Evolutionary conservation across 805 yeast genomes (phyloP).

Genomic region (Candida bentonensis): DNA sequence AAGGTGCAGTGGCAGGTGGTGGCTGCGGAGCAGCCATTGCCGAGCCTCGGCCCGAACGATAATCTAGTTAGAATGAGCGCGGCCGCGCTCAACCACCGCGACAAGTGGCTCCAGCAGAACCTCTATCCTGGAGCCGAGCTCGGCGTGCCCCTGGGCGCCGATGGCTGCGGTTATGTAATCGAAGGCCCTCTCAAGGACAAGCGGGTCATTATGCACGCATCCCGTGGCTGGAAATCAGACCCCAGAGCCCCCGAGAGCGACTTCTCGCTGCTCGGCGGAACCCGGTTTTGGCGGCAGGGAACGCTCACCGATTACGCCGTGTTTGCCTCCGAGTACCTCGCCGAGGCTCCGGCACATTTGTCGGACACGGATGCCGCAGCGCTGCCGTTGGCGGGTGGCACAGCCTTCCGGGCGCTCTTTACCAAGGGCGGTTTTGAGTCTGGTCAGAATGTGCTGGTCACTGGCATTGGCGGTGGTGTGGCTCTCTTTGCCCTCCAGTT

Average conservation of each 20-base stretch:
- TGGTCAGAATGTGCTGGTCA: constrained; percentile 8
- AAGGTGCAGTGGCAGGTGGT: background rate
- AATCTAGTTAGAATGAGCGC: constrained; percentile 7
- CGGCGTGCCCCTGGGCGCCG: constrained; percentile 10
- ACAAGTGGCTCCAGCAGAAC: constrained; percentile 9
- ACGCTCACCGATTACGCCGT: constrained; percentile 9
- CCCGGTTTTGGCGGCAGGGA: constrained; percentile 7
- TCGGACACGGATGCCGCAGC: constrained; percentile 11
- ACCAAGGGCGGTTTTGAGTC: constrained; percentile 5
- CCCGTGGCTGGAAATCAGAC: constrained; percentile 8
- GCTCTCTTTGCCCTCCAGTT: constrained; percentile 31
- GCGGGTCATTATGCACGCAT: constrained; percentile 8
- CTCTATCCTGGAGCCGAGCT: constrained; percentile 10
- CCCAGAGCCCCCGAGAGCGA: constrained; percentile 7
- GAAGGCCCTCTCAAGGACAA: constrained; percentile 3
- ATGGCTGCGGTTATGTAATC: constrained; percentile 10
- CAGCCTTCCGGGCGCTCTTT: constrained; percentile 12
- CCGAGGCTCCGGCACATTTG: constrained; percentile 8
- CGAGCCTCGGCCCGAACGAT: background rate
- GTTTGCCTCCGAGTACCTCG: constrained; percentile 4
- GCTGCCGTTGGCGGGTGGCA: constrained; percentile 12
- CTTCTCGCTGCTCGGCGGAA: constrained; percentile 11
- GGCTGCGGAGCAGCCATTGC: background rate
- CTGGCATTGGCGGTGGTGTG: constrained; percentile 50
- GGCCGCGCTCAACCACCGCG: constrained; percentile 11